These are phyloP conservation scores for Leccinum ochraceum DNA, from an alignment of 768 basidiomycete genomes.

Conservation along the genomic window DNA sequence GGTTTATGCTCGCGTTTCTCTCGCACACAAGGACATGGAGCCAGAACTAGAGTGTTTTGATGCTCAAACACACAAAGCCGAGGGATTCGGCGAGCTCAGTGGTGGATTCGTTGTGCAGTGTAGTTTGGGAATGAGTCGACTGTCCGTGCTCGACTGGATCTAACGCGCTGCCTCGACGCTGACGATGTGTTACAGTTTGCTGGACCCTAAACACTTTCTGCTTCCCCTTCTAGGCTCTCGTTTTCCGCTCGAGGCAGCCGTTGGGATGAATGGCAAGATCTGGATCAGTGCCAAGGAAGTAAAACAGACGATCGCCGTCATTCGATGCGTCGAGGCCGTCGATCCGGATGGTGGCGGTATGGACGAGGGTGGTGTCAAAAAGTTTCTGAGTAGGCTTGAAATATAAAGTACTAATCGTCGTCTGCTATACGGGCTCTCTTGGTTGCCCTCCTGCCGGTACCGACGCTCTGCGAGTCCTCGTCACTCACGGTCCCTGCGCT, in stretches of 20 bases:
- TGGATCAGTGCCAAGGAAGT: conserved; percentile 82
- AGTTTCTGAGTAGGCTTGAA: conserved; percentile 51
- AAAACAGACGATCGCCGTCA: conserved; percentile 71
- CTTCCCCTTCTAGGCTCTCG: conserved; percentile 76
- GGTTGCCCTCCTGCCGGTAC: conserved; percentile 57
- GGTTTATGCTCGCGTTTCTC: conserved; percentile 88
- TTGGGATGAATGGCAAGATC: conserved; percentile 89
- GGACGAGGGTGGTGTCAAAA: conserved; percentile 52
- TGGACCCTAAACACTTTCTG: conserved; percentile 81
- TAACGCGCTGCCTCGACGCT: conserved; percentile 5
- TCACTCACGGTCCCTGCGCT: conserved; percentile 72
- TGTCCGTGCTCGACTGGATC: conserved; percentile 49
- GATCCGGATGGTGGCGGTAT: conserved; percentile 74
- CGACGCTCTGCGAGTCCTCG: conserved; percentile 54
- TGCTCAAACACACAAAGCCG: conserved; percentile 86
- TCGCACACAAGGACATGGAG: conserved; percentile 97
- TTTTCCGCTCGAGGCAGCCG: conserved; percentile 86
- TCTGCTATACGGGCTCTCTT: conserved; percentile 70
- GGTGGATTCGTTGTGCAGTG: conserved; percentile 83
- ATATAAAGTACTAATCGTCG: conserved; percentile 55
- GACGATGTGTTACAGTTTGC: conserved; percentile 48
- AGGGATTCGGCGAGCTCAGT: conserved; percentile 92
- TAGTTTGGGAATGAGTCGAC: conserved; percentile 82
- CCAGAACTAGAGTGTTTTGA: conserved; percentile 97
- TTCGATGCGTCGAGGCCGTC: conserved; percentile 78